phyloP scores from a whole-genome alignment of 768 basidiomycete species.

The Antrodiella citrinella region DNA sequence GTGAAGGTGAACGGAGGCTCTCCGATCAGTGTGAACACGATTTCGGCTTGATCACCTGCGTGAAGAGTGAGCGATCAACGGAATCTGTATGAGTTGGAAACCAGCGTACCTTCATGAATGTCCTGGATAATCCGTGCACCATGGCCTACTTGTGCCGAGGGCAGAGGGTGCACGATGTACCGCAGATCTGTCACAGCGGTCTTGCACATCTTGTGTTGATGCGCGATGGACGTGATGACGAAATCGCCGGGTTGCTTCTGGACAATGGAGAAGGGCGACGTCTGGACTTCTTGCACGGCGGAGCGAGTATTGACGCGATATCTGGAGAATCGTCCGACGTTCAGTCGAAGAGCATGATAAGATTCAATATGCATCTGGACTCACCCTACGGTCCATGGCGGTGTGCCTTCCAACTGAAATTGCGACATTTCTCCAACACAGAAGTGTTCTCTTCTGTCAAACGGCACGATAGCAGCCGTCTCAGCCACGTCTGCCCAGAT shows the following conservation, averaged over 20 bases:
- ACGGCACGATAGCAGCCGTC: slow-evolving; percentile 84
- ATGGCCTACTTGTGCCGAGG: slow-evolving; percentile 82
- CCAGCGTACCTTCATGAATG: slow-evolving; percentile 72
- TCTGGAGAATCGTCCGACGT: slow-evolving; percentile 28
- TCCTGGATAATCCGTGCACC: slow-evolving; percentile 78
- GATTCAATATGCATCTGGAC: slow-evolving; percentile 17
- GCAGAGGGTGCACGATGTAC: slow-evolving; percentile 72
- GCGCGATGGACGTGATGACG: slow-evolving; percentile 79
- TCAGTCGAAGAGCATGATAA: slow-evolving; percentile 2
- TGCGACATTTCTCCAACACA: slow-evolving; percentile 88
- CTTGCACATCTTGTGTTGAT: slow-evolving; percentile 90
- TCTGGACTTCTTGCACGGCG: slow-evolving; percentile 64
- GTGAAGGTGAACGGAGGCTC: slow-evolving; percentile 96
- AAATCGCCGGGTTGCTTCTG: slow-evolving; percentile 83
- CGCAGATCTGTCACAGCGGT: slow-evolving; percentile 69
- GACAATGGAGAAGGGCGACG: slow-evolving; percentile 77
- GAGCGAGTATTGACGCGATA: slow-evolving; percentile 76
- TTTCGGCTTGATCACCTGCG: slow-evolving; percentile 86
- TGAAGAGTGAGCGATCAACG: not conserved
- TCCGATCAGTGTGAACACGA: slow-evolving; percentile 82
- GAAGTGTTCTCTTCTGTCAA: slow-evolving; percentile 69
- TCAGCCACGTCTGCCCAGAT: slow-evolving; percentile 94
- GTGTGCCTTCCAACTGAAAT: slow-evolving; percentile 89
- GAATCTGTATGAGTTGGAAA: not conserved
- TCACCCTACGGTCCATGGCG: slow-evolving; percentile 87